Base-by-base conservation (phyloP, 1,284 basidiomycete genomes). In the Irpex sp. region DNA sequence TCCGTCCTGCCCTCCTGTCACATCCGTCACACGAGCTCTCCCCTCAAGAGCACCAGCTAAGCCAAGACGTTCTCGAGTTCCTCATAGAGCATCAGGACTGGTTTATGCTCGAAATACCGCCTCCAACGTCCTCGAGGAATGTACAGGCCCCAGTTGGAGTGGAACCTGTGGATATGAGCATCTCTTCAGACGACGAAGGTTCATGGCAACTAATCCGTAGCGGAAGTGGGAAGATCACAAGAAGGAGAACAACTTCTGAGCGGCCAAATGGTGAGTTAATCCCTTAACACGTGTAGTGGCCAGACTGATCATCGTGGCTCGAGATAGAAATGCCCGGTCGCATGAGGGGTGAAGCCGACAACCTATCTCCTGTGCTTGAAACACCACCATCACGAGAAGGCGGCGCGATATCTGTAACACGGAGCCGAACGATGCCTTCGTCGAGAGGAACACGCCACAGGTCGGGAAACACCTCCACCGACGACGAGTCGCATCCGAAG, bases 11-110 rank as follows among this genome's bases (percentile, higher is more conserved):
- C 5, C 80, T 97, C 21, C 89, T 99, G 64, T 93, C 92, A 13
- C 94, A 96, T 73, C 95, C 93, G 0, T 78, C 84, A 21, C 94
- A 97, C 73, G 91, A 93, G 70, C 85, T 94, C 78, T 84, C 83
- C 8, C 94, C 92, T 1, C 77, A 82, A 54, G 95, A 97, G 73
- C 94, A 97, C 76, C 85, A 87, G 31, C 82, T 94, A 5, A 95
- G 92, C 63, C 96, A 98, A 74, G 83, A 86, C 65, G 96, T 98
- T 52, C 83, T 99, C 61, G 94, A 98, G 73, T 98, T 98, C 75
- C 81, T 99, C 62, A 98, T 99, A 70, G 90, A 86, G 38, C 86
- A 94, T 66, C 93, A 95, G 72, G 92, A 93, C 70, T 89, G 86
- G 82, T 94, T 94, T 74, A 86, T 94, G 83, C 77, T 94, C 62